Conservation (phyloP, 768 basidiomycete genomes). For the Leccinum subgranulosum region DNA sequence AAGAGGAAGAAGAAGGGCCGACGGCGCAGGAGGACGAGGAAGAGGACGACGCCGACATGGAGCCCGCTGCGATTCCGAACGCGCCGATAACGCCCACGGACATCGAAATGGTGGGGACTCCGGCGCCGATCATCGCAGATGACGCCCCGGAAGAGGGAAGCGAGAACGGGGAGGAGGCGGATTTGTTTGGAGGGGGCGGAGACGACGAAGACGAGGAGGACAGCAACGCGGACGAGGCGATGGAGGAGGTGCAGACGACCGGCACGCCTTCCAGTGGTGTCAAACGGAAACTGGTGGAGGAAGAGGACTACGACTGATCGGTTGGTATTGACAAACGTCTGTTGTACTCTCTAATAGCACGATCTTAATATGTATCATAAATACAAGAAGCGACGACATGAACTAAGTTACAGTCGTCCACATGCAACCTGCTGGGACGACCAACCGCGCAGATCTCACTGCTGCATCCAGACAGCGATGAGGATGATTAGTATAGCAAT, state of each 20-base stretch:
- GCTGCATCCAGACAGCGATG: constrained; percentile 40
- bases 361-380: constrained; percentile 29
- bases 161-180: constrained; percentile 70
- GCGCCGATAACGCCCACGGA: constrained; percentile 54
- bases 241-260: constrained; percentile 71
- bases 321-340: constrained; percentile 5
- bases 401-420: neutral
- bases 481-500: constrained; percentile 42
- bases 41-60: constrained; percentile 63
- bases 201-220: constrained; percentile 69
- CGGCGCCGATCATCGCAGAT: constrained; percentile 31
- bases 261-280: constrained; percentile 56
- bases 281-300: constrained; percentile 80
- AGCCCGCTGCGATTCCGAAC: constrained; percentile 52
- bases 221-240: constrained; percentile 53
- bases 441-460: neutral
- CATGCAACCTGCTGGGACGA: neutral
- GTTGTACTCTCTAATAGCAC: constrained; percentile 8
- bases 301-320: constrained; percentile 77
- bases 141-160: constrained; percentile 60
- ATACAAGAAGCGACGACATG: constrained; percentile 16
- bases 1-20: constrained; percentile 16
- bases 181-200: constrained; percentile 69
- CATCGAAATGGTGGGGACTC: constrained; percentile 48
- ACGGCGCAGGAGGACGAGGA: constrained; percentile 51